Evolutionary conservation across 2,329 filamentous ascomycete genomes (phyloP).

Genomic region (Botryotinia convoluta): DNA sequence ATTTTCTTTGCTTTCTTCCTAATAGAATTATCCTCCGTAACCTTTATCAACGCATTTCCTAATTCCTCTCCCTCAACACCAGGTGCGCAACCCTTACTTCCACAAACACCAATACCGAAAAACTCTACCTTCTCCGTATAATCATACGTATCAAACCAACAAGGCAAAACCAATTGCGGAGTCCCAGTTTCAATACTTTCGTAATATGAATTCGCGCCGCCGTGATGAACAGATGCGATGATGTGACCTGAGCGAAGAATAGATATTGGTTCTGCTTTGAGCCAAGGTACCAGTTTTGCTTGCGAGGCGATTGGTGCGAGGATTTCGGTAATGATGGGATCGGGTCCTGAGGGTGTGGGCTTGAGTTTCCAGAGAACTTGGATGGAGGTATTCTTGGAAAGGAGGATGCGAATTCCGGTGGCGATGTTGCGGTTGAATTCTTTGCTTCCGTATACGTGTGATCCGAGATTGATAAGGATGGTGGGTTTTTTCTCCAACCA

Average conservation of each 20-base stretch:
- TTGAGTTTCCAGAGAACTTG: conserved; percentile 42
- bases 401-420: conserved; percentile 39
- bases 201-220: conserved; percentile 44
- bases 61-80: background rate
- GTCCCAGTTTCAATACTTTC: conserved; percentile 44
- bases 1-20: background rate
- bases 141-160: conserved; percentile 48
- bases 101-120: conserved; percentile 41
- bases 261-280: conserved; percentile 41
- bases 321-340: conserved; percentile 9
- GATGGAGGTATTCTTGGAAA: conserved; percentile 35
- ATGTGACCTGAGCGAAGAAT: conserved; percentile 41
- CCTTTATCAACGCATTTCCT: background rate
- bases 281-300: conserved; percentile 44
- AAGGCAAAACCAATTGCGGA: conserved; percentile 47
- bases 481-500: conserved; percentile 47
- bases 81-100: background rate
- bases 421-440: conserved; percentile 43
- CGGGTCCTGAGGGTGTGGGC: conserved; percentile 21
- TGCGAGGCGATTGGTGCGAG: conserved; percentile 25
- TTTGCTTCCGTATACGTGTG: conserved; percentile 30
- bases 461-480: conserved; percentile 50
- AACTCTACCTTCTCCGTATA: conserved; percentile 45
- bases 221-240: conserved; percentile 42
- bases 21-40: background rate